Percentiles rank a stretch among this genome's conserved stretches.
Evolutionary conservation across 1,284 basidiomycete species (phyloP).

Genomic region (Fomitopsis pinicola): DNA sequence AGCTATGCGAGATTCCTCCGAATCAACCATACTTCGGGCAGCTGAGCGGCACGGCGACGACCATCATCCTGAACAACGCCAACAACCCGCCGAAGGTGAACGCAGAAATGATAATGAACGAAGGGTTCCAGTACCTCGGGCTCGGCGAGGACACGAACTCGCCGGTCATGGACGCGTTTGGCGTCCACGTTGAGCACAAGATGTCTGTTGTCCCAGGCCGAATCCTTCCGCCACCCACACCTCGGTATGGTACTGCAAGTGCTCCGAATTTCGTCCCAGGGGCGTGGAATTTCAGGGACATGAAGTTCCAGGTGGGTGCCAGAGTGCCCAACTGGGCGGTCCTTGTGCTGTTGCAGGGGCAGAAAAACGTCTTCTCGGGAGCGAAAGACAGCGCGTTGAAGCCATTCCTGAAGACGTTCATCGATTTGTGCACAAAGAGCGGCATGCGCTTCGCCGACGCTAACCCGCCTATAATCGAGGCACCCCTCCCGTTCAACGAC

Average conservation of each 20-base stretch:
- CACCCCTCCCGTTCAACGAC: slow-evolving; percentile 18
- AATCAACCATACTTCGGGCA: slow-evolving; percentile 51
- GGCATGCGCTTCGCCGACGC: slow-evolving; percentile 43
- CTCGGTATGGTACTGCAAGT: slow-evolving; percentile 46
- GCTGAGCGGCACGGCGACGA: slow-evolving; percentile 49
- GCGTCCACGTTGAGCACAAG: slow-evolving; percentile 44
- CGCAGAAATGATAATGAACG: slow-evolving; percentile 48
- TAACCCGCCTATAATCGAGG: slow-evolving; percentile 36
- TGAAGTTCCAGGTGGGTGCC: slow-evolving; percentile 55
- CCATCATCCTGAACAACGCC: slow-evolving; percentile 58
- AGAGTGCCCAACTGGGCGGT: slow-evolving; percentile 53
- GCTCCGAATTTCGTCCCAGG: slow-evolving; percentile 44
- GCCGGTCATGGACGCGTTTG: slow-evolving; percentile 45
- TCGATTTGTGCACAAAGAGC: slow-evolving; percentile 43
- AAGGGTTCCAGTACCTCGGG: slow-evolving; percentile 55
- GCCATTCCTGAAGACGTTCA: slow-evolving; percentile 44
- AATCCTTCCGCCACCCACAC: slow-evolving; percentile 51
- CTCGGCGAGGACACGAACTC: slow-evolving; percentile 23
- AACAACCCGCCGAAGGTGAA: slow-evolving; percentile 57
- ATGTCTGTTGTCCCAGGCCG: slow-evolving; percentile 63
- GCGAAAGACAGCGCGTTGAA: slow-evolving; percentile 36
- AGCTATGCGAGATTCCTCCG: slow-evolving; percentile 60
- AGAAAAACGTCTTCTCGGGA: slow-evolving; percentile 32
- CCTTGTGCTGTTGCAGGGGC: slow-evolving; percentile 51
- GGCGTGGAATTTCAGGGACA: slow-evolving; percentile 68